Evolutionary conservation across 2,329 filamentous ascomycete species (phyloP).

Genomic region (Fusarium sp.): DNA sequence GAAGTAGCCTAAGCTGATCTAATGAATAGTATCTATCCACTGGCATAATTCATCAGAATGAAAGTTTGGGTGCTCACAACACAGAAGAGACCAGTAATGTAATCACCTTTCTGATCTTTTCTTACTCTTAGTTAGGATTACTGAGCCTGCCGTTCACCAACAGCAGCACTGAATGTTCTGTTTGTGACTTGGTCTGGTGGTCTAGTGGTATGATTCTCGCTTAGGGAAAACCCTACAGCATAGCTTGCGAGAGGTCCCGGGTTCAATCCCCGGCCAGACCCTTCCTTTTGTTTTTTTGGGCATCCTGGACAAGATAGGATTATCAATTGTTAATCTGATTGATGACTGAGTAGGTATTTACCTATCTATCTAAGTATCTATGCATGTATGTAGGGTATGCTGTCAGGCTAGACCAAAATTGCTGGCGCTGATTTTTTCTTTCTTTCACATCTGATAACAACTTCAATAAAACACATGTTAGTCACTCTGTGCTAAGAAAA

Average conservation of each 20-base stretch:
- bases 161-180: conserved; percentile 1
- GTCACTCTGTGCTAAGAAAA: no score
- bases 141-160: not conserved
- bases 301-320: fast-evolving
- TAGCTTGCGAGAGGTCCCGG: conserved; percentile 61
- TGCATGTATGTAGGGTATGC: no score
- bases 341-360: no score
- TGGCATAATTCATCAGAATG: no score
- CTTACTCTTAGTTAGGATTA: not conserved
- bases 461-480: no score
- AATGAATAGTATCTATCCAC: not conserved
- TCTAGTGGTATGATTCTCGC: conserved; percentile 80
- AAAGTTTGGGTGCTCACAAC: not conserved
- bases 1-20: not conserved
- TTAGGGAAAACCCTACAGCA: conserved; percentile 66
- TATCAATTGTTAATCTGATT: not conserved
- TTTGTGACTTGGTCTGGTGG: conserved; percentile 60
- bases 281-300: conserved; percentile 36
- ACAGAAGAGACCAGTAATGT: no score
- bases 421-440: no score
- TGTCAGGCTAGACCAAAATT: no score
- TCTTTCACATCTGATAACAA: no score
- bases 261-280: conserved; percentile 63
- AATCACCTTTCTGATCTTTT: fast-evolving
- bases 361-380: no score